Conservation (phyloP, 306 rosid genomes). For the Begonia fuchsioides region DNA sequence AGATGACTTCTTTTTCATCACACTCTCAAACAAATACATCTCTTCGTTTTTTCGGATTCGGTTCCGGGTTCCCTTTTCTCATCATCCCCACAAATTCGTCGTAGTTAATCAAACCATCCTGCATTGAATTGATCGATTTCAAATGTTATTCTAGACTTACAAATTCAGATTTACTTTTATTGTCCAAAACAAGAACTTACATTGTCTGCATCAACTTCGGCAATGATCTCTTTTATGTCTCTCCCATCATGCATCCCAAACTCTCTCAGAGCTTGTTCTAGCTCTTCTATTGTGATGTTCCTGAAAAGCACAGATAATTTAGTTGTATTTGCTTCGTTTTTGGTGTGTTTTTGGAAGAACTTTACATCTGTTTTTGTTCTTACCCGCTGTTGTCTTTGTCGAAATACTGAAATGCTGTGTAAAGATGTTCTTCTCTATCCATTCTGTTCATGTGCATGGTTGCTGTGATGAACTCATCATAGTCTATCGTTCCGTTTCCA, state of each 20-base stretch:
- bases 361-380: background rate
- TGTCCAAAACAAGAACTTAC: constrained; percentile 23
- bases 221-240: constrained; percentile 64
- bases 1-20: too few species aligned
- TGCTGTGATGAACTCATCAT: constrained; percentile 94
- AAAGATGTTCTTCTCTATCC: constrained; percentile 93
- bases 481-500: constrained; percentile 92
- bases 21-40: constrained; percentile 23
- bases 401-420: constrained; percentile 91
- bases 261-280: constrained; percentile 82
- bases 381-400: constrained; percentile 98
- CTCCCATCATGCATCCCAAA: constrained; percentile 81
- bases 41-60: constrained; percentile 59
- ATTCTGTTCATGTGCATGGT: constrained; percentile 88
- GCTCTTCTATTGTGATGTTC: constrained; percentile 70
- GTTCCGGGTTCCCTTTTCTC: constrained; percentile 76
- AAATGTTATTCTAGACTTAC: too few species aligned
- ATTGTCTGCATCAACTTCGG: constrained; percentile 77
- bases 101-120: constrained; percentile 92
- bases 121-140: background rate
- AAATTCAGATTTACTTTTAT: too few species aligned
- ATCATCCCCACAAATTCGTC: constrained; percentile 95
- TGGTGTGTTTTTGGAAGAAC: too few species aligned
- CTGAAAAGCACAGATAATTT: constrained; percentile 14
- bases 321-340: too few species aligned